Evolutionary conservation across 805 yeast genomes (phyloP).

Genomic region (Zygoascus flipseniorum): DNA sequence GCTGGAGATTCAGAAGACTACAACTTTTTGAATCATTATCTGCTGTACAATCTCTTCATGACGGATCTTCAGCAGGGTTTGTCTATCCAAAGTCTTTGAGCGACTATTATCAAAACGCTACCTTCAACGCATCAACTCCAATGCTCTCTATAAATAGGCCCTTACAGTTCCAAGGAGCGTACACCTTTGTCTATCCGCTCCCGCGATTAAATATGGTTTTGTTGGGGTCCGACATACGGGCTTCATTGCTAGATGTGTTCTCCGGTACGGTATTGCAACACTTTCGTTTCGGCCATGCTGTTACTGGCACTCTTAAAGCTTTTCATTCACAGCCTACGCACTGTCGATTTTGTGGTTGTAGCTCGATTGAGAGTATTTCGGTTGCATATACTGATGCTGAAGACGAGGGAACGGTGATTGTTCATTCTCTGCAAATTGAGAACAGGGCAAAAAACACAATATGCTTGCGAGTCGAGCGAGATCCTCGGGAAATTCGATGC

Average conservation of each 20-base stretch:
- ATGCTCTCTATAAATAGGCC: constrained; percentile 11
- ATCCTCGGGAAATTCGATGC: constrained; percentile 84
- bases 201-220: constrained; percentile 22
- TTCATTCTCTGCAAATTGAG: constrained; percentile 67
- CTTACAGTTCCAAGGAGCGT: not conserved
- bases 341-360: constrained; percentile 87
- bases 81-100: not conserved
- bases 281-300: constrained; percentile 54
- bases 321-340: constrained; percentile 82
- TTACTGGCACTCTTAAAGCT: constrained; percentile 52
- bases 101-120: not conserved
- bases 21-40: constrained; percentile 33
- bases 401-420: constrained; percentile 42
- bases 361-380: constrained; percentile 64
- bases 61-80: not conserved
- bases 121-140: not conserved
- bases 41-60: constrained; percentile 3
- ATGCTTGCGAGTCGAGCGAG: constrained; percentile 86
- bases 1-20: constrained; percentile 53
- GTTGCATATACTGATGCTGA: constrained; percentile 60
- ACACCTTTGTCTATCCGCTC: constrained; percentile 12
- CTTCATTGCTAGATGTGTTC: constrained; percentile 55
- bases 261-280: constrained; percentile 62
- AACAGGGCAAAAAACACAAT: constrained; percentile 71
- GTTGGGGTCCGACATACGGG: constrained; percentile 13